These are phyloP conservation scores for Hirsutella thompsonii DNA, from an alignment of 2,329 filamentous ascomycete genomes.

Conservation along the genomic window DNA sequence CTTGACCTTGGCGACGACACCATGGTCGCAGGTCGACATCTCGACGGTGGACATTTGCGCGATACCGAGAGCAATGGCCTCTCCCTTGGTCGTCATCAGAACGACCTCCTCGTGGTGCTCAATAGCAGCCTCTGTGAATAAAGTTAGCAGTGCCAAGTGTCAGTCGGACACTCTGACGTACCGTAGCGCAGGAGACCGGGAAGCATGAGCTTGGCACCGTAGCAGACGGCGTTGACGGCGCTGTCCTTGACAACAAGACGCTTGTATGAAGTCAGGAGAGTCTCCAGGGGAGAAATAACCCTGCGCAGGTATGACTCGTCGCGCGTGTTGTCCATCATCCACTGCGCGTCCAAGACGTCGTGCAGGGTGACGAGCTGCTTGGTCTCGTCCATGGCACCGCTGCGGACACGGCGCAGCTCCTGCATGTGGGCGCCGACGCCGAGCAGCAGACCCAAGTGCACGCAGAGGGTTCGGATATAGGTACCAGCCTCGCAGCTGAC, in stretches of 20 bases:
- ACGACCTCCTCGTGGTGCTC: conserved; percentile 95
- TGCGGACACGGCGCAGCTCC: conserved; percentile 86
- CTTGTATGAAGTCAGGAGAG: conserved; percentile 85
- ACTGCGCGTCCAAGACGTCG: conserved; percentile 79
- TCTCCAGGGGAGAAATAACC: conserved; percentile 89
- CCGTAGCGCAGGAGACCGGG: conserved; percentile 87
- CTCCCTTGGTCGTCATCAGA: conserved; percentile 97
- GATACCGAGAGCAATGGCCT: conserved; percentile 92
- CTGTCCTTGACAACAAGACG: conserved; percentile 85
- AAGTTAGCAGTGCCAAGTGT: conserved; percentile 10
- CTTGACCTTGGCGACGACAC: conserved; percentile 97
- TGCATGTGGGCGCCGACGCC: conserved; percentile 96
- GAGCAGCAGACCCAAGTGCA: conserved; percentile 66
- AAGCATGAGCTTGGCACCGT: conserved; percentile 98
- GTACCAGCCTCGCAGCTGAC: conserved; percentile 96
- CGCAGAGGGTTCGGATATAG: conserved; percentile 96
- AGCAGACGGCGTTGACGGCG: conserved; percentile 87
- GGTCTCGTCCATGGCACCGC: conserved; percentile 88
- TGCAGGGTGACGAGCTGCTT: conserved; percentile 86
- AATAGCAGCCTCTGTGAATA: conserved; percentile 71
- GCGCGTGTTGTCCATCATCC: conserved; percentile 87
- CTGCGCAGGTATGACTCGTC: conserved; percentile 86
- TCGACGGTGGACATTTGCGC: conserved; percentile 97
- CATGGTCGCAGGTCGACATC: conserved; percentile 93
- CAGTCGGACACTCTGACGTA: too few relatives aligned